Percentiles rank a stretch among this genome's conserved stretches.
phyloP scores from a whole-genome alignment of 352 stramenopile species.

The Globisporangium canariense region DNA sequence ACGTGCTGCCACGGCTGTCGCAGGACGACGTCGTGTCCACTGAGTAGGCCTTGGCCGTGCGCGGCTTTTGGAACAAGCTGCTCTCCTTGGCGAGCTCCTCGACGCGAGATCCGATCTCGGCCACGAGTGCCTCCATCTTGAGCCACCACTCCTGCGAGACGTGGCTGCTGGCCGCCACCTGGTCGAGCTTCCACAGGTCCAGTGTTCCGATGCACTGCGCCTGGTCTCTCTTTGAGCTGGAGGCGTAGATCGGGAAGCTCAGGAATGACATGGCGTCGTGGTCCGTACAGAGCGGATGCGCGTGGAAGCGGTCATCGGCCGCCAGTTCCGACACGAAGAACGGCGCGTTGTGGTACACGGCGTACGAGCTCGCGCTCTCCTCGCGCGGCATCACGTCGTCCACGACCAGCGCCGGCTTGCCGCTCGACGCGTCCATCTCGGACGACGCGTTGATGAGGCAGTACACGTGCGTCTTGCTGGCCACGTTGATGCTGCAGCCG shows the following conservation, averaged over 20 bases:
- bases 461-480: constrained; percentile 54
- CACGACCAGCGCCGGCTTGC: constrained; percentile 37
- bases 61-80: constrained; percentile 36
- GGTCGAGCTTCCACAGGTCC: constrained; percentile 61
- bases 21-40: constrained; percentile 52
- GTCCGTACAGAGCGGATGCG: constrained; percentile 64
- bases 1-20: constrained; percentile 54
- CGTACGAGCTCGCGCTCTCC: constrained; percentile 68
- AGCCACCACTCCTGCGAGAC: constrained; percentile 63
- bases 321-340: constrained; percentile 70
- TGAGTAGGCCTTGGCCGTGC: constrained; percentile 41
- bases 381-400: constrained; percentile 58
- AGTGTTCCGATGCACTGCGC: constrained; percentile 59
- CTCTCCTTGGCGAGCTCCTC: constrained; percentile 47
- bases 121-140: constrained; percentile 29
- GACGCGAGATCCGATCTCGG: constrained; percentile 39
- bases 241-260: constrained; percentile 67
- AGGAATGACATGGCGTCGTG: constrained; percentile 53
- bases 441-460: constrained; percentile 56
- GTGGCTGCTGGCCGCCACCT: constrained; percentile 49
- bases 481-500: constrained; percentile 66
- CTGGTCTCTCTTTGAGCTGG: constrained; percentile 10
- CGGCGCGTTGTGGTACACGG: constrained; percentile 52
- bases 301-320: constrained; percentile 59
- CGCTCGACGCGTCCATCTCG: constrained; percentile 26